Evolutionary conservation across 2,329 filamentous ascomycete species (phyloP).

Genomic region (Cercospora sesami): DNA sequence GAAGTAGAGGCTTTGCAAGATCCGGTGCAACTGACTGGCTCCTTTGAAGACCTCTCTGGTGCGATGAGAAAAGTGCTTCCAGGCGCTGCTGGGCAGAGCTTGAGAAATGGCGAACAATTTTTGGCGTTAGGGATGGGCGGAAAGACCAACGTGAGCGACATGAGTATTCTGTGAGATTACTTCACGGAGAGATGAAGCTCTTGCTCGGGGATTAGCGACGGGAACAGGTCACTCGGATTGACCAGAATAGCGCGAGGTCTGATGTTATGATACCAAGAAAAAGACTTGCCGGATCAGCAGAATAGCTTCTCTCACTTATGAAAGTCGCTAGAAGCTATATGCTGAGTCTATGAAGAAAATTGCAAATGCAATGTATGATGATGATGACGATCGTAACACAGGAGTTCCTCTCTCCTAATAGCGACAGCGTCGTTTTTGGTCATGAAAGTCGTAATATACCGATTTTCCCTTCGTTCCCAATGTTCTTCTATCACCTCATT

Average conservation of each 20-base stretch:
- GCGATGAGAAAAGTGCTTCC: background rate
- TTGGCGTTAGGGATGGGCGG: background rate
- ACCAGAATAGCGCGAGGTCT: background rate
- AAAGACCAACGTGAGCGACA: background rate
- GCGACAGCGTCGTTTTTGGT: background rate
- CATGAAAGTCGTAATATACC: background rate
- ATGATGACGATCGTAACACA: background rate
- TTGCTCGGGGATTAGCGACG: background rate
- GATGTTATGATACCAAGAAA: background rate
- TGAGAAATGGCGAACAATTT: background rate
- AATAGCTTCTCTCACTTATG: background rate
- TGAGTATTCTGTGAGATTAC: background rate
- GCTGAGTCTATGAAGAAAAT: background rate
- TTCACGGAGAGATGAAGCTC: background rate
- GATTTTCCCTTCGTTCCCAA: too few species aligned
- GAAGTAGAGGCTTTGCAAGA: constrained; percentile 28
- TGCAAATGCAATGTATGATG: background rate
- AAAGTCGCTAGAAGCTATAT: background rate
- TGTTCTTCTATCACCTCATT: too few species aligned
- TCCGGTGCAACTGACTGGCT: background rate
- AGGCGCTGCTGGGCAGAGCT: background rate
- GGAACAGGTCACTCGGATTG: background rate
- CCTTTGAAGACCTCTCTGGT: background rate
- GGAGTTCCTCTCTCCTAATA: background rate
- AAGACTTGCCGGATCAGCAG: background rate